Evolutionary conservation across 768 basidiomycete genomes (phyloP).

Genomic region (Boletus sensibilis): DNA sequence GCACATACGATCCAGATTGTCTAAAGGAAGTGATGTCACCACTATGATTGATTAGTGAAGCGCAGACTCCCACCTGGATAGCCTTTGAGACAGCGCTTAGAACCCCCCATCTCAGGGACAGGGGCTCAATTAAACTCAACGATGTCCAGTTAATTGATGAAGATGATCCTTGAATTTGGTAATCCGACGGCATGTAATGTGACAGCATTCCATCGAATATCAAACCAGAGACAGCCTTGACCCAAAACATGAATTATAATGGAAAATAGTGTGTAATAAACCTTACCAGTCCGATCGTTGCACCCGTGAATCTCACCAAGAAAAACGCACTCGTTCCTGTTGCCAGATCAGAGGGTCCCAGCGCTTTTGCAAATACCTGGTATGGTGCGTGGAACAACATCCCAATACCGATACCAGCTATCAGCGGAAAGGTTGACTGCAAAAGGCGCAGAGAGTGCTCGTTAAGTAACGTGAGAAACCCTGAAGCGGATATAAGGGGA

Average conservation of each 20-base stretch:
- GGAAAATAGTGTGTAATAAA: slow-evolving; percentile 1
- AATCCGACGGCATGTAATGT: slow-evolving; percentile 49
- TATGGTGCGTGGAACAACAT: slow-evolving; percentile 87
- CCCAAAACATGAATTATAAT: slow-evolving; percentile 16
- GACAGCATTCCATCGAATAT: slow-evolving; percentile 60
- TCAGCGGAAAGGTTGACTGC: slow-evolving; percentile 60
- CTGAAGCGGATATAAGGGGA: slow-evolving; percentile 38
- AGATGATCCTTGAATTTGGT: slow-evolving; percentile 38
- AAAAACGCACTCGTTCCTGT: slow-evolving; percentile 86
- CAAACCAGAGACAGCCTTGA: slow-evolving; percentile 72
- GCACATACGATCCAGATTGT: slow-evolving; percentile 73
- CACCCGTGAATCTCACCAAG: slow-evolving; percentile 82
- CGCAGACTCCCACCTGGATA: slow-evolving; percentile 50
- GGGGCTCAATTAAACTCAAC: slow-evolving; percentile 47
- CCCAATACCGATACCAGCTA: slow-evolving; percentile 76
- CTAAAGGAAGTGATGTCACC: slow-evolving; percentile 36
- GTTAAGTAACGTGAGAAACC: slow-evolving; percentile 63
- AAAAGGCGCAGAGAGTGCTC: slow-evolving; percentile 44
- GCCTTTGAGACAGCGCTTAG: slow-evolving; percentile 57
- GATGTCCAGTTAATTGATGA: slow-evolving; percentile 56
- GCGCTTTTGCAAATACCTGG: slow-evolving; percentile 68
- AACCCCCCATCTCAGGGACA: slow-evolving; percentile 44
- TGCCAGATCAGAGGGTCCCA: slow-evolving; percentile 67
- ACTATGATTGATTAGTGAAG: not conserved
- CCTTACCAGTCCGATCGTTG: slow-evolving; percentile 76